Evolutionary conservation across 139 green algal species (phyloP), one percentile per base, ranked within the genome.

Genomic region (Gonium pectorale): DNA sequence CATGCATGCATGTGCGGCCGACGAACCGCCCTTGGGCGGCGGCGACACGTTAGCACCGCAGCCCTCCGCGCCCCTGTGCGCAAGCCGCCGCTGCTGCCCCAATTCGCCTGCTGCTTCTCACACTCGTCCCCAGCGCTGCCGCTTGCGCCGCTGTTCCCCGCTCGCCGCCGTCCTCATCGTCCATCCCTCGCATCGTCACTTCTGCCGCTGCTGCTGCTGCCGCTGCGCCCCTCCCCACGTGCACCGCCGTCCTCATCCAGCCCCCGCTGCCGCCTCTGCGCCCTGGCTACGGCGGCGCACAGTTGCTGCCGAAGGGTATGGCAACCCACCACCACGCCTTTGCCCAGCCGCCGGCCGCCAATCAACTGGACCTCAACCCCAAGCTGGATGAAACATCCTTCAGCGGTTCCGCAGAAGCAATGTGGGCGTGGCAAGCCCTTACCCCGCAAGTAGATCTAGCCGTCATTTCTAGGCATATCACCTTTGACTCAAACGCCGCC

Each of bases 241-340:
- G 17, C 54, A 54, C 37, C 37, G 37, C 73, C 26, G 37, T 22
- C 37, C 2, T 13, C 54, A 0, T 2, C 49, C 7, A 69, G 52
- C 7, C 73, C 73, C 26, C 73, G 46, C 54, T 81, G 73, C 54
- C 73, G 73, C 73, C 73, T 56, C 27, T 70, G 56, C 38, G 74
- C 74, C 29, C 56, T 27, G 0, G 74, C 59, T 29, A 82, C 73
- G 26, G 27, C 41, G 5, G 54, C 73, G 13, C 43, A 43, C 37
- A 81, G 27, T 26, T 56, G 6, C 54, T 81, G 73, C 38, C 73
- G 24, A 27, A 81, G 27, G 3, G 73, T 69, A 3, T 54, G 73
- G 37, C 54, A 52, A 40, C 74, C 74, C 29, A 71, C 59, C 56
- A 71, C 74, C 13, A 70, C 56, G 5, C 74, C 74, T 19, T 22